These are phyloP conservation scores for Aurinia saxatilis DNA, from an alignment of 345 rosid species.

Conservation along the genomic window DNA sequence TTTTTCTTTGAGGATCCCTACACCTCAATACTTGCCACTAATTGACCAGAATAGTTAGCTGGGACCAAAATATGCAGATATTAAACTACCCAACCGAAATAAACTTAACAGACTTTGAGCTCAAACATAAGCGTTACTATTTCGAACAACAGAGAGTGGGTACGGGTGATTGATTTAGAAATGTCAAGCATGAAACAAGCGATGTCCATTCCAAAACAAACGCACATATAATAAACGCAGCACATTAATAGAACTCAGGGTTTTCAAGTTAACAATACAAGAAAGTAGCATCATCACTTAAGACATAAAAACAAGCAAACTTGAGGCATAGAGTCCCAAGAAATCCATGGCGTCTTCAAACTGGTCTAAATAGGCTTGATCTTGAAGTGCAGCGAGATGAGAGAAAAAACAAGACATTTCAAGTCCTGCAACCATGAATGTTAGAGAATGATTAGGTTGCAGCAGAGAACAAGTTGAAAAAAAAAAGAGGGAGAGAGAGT, in stretches of 20 bases:
- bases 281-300: conserved; percentile 11
- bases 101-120: no score
- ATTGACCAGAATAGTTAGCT: neutral
- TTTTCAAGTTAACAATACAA: conserved; percentile 15
- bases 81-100: neutral
- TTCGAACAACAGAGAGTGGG: neutral
- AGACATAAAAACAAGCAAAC: conserved; percentile 8
- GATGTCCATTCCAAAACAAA: conserved; percentile 4
- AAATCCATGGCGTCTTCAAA: neutral
- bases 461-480: neutral
- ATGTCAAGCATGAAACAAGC: neutral
- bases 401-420: conserved; percentile 98
- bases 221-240: conserved; percentile 8
- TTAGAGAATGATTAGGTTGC: no score
- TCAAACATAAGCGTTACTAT: no score
- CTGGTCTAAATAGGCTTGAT: conserved; percentile 81
- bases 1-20: neutral
- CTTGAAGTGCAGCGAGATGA: conserved; percentile 98
- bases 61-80: neutral
- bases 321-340: neutral
- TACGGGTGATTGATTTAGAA: neutral
- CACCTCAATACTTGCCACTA: neutral
- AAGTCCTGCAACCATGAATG: conserved; percentile 70
- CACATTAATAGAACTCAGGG: conserved; percentile 10
- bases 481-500: neutral